Base-by-base conservation (phyloP, 2,329 filamentous ascomycete species). In the Colletotrichum agaves region DNA sequence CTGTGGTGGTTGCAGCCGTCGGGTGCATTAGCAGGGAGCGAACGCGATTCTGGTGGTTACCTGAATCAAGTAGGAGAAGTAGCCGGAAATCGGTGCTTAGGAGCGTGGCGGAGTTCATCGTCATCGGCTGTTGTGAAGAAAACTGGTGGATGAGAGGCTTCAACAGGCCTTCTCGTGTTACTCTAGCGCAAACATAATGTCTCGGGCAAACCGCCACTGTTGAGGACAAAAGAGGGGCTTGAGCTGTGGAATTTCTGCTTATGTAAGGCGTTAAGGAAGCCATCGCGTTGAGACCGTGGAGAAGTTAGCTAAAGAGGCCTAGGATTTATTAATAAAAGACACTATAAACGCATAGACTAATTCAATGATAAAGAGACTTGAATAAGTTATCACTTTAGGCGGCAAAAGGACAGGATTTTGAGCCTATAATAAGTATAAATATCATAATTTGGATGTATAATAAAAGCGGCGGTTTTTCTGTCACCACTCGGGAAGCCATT, bases 111-210 rank as follows among this genome's bases (percentile, higher is more conserved):
- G 62, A 67, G 43, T 52, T 41, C 43, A 17, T 67, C 66, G 56
- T 61, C 41, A 61, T 61, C 35, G 13, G 41, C 50, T 56, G 27
- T 39, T 50, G 17, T 61, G 56, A 57, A 67, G 62, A 61, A 50
- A 67, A 49, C 61, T 12, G 61, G 31, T 60, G 64, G 64, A 67
- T n/a, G 50, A 63, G 50, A 66, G 37, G 27, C 52, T 60, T 61
- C 49, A 33, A 55, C 43, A 61, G 66, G 47, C 8, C 50, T 53
- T 39, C 49, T 69, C 50, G 49, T 67, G 66, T 61, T 50, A 41
- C 55, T 56, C 44, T 69, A 69, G 66, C 50, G 62, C 62, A 41
- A 27, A 41, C 61, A 59, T 3, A 67, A 49, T 67, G 66, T 69
- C 66, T 69, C 62, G 66, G 66, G 23, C 66, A 27, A 35, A 43